Evolutionary conservation across 1,139 yeast genomes (phyloP).

Genomic region (Scheffersomyces parashehatae): DNA sequence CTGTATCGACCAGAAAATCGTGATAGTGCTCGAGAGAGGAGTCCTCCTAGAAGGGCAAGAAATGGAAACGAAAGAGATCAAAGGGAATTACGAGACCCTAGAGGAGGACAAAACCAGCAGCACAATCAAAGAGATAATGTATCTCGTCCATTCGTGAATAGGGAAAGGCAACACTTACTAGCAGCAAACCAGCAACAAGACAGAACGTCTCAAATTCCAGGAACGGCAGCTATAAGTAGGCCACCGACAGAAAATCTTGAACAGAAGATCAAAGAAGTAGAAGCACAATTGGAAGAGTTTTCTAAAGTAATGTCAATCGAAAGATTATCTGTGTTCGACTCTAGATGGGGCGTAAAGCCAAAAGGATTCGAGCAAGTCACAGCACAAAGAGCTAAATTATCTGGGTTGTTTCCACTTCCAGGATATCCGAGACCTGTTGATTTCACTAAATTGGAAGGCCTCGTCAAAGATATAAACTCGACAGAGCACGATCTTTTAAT

Average conservation of each 20-base stretch:
- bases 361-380: constrained; percentile 74
- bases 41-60: not conserved
- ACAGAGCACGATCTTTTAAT: constrained; percentile 41
- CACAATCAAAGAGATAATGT: not conserved
- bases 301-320: constrained; percentile 25
- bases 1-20: too few species aligned
- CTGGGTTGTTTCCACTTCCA: constrained; percentile 80
- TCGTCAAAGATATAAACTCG: constrained; percentile 38
- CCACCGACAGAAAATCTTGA: not conserved
- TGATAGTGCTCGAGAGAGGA: too few species aligned
- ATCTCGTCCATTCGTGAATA: too few species aligned
- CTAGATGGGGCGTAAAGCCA: constrained; percentile 77
- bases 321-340: constrained; percentile 41
- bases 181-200: not conserved
- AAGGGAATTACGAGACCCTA: constrained; percentile 4
- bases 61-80: constrained; percentile 4
- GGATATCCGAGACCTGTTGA: constrained; percentile 65
- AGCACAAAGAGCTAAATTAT: constrained; percentile 77
- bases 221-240: not conserved
- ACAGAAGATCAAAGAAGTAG: not conserved
- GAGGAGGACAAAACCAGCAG: constrained; percentile 3
- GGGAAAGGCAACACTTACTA: too few species aligned
- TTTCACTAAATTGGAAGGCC: constrained; percentile 54
- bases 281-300: constrained; percentile 17
- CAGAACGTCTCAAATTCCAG: not conserved